Base-by-base conservation (phyloP, 2,329 filamentous ascomycete genomes). In the Hymenotorrendiella dingleyae region DNA sequence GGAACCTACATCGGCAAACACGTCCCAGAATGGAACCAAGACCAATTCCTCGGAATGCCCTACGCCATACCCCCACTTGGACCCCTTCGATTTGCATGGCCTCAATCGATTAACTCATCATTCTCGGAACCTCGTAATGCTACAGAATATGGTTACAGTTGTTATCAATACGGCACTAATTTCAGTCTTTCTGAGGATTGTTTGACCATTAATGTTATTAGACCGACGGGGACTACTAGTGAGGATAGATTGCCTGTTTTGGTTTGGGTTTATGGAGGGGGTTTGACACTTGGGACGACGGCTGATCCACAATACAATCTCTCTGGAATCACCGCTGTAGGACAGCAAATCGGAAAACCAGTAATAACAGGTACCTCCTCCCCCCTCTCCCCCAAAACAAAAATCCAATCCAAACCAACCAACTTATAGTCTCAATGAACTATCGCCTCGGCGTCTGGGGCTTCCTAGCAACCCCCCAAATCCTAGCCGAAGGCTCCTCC, bases 391-490 rank as follows among this genome's bases (percentile, higher is more conserved):
- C 19, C 8, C 14, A 43, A 1, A 17, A n/a, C 22, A 10, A 36
- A 30, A 12, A 19, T 16, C 33, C n/a, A 38, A 23, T 47, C n/a
- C n/a, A n/a, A n/a, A n/a, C n/a, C n/a, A n/a, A n/a, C n/a, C n/a
- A 21, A 44, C 36, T 10, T 17, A 9, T 28, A 64, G 43, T 81
- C 32, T 74, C 69, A 56, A 71, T 80, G 55, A 74, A 74, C 61
- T 78, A 84, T 59, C 71, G 82, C 4, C 70, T 85, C 26, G 77
- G 78, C 2, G 72, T 76, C 2, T 67, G 86, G 56, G 85, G 85
- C 0, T 88, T 89, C 61, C 62, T 86, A 32, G 71, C 75, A 20
- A 78, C 74, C 78, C 63, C 63, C 6, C 52, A 74, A 43, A 66
- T 76, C 10, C 65, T 70, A 2, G 62, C 62, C 8, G 52, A 74